phyloP scores from a whole-genome alignment of 192 early-diverging fungal species.

The Borealophlyctis nickersoniae region DNA sequence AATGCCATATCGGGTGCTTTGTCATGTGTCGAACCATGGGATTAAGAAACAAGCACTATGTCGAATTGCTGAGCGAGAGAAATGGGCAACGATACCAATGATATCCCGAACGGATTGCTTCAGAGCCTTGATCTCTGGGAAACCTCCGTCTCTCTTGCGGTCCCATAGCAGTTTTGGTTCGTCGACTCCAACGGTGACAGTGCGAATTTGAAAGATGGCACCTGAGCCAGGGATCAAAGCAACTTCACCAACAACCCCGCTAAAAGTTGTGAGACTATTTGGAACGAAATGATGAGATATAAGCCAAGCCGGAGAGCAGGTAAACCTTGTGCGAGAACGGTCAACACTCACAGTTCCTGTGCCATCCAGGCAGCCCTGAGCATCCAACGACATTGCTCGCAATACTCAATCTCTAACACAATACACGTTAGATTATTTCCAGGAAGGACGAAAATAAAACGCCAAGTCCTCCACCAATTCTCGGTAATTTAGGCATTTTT shows the following conservation, averaged over 20 bases:
- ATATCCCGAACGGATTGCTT: not conserved
- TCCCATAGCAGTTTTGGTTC: not conserved
- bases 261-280: not conserved
- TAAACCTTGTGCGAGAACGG: not conserved
- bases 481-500: too few species aligned
- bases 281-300: not conserved
- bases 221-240: not conserved
- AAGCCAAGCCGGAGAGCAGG: not conserved
- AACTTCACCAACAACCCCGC: not conserved
- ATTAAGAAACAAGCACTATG: not conserved
- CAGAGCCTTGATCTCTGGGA: constrained; percentile 1
- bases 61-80: not conserved
- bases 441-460: too few species aligned
- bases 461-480: too few species aligned
- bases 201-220: not conserved
- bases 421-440: too few species aligned
- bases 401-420: not conserved
- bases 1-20: not conserved
- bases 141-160: not conserved
- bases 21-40: not conserved
- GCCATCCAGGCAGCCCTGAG: not conserved
- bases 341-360: not conserved
- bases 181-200: not conserved
- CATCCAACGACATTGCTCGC: not conserved
- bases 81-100: not conserved